A percentile compares a stretch with the other conserved stretches of the same genome.
phyloP scores from a whole-genome alignment of 305 asterid species.

The Fraxinus ornus region DNA sequence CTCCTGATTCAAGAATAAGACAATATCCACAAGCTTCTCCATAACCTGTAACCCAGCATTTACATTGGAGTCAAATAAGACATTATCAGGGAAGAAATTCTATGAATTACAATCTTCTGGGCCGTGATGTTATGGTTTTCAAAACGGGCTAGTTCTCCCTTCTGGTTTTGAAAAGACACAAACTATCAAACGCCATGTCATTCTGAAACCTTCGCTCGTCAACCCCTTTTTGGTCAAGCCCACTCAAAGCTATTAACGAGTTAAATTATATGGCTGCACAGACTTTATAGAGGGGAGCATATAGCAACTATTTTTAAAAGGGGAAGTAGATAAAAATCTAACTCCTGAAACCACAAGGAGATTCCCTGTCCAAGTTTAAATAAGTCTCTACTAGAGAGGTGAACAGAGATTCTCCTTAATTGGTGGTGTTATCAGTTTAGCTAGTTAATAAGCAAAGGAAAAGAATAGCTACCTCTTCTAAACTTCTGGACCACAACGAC shows the following conservation, averaged over 20 bases:
- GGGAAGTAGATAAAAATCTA: background rate
- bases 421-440: background rate
- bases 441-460: conserved; percentile 16
- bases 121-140: background rate
- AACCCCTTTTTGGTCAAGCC: background rate
- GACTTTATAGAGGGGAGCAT: background rate
- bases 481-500: conserved; percentile 73
- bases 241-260: background rate
- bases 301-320: background rate
- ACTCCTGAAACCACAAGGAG: background rate
- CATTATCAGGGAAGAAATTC: conserved; percentile 9
- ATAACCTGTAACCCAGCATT: conserved; percentile 52
- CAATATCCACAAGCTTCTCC: conserved; percentile 80
- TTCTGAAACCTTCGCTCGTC: background rate
- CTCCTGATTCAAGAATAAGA: conserved; percentile 66
- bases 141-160: background rate
- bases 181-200: background rate
- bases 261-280: background rate
- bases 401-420: background rate
- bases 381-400: background rate
- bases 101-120: background rate
- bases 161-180: background rate
- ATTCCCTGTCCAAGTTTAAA: background rate
- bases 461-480: conserved; percentile 65
- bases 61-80: conserved; percentile 9